These are phyloP conservation scores for Shiraia sp. DNA, from an alignment of 2,329 filamentous ascomycete species.

Conservation along the genomic window DNA sequence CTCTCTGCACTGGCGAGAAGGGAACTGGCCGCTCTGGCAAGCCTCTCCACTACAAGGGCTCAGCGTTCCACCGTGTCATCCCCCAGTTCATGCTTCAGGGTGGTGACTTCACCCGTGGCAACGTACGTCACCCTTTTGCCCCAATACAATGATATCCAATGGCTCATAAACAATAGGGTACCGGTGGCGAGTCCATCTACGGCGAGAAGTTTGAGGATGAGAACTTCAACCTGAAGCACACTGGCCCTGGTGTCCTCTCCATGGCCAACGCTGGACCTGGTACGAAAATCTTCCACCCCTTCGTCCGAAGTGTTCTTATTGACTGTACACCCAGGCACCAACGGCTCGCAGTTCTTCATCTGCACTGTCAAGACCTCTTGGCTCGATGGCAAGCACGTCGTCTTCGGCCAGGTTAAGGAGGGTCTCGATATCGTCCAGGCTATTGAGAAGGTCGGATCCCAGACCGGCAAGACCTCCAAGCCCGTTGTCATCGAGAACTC, in stretches of 20 bases:
- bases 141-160: not conserved
- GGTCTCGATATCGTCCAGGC: constrained; percentile 30
- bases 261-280: constrained; percentile 94
- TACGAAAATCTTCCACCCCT: constrained; percentile 1
- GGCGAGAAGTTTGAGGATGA: constrained; percentile 96
- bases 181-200: constrained; percentile 95
- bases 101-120: constrained; percentile 92
- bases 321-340: constrained; percentile 63
- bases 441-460: constrained; percentile 27
- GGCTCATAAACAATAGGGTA: constrained; percentile 24
- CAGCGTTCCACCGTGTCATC: constrained; percentile 91
- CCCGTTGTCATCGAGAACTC: constrained; percentile 29
- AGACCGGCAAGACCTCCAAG: constrained; percentile 23
- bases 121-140: constrained; percentile 61
- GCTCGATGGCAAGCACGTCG: constrained; percentile 80
- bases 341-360: constrained; percentile 97
- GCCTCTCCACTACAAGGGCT: constrained; percentile 89
- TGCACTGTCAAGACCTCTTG: constrained; percentile 88
- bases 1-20: constrained; percentile 93
- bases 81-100: constrained; percentile 99
- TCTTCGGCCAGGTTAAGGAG: constrained; percentile 71
- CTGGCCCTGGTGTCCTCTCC: constrained; percentile 87
- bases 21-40: constrained; percentile 80
- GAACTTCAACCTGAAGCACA: constrained; percentile 90
- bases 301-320: not conserved